Evolutionary conservation across 2,329 filamentous ascomycete species (phyloP).

Genomic region (Diplodia mutila): DNA sequence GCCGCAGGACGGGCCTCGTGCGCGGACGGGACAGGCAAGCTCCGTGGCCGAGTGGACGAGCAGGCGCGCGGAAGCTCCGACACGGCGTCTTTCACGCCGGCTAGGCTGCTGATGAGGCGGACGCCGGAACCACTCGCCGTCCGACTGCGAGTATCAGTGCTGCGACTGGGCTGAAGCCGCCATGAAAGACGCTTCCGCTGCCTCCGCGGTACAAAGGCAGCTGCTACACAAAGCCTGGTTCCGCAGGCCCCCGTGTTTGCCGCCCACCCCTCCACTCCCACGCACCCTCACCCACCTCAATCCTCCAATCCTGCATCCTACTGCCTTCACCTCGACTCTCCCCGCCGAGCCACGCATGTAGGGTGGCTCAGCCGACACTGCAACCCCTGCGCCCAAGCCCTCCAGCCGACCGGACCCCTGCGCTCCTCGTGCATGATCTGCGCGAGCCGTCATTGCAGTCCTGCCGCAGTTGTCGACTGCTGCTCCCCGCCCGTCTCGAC

Average conservation of each 20-base stretch:
- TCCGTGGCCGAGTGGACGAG: background rate
- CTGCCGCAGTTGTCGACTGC: conserved; percentile 21
- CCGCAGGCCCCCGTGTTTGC: background rate
- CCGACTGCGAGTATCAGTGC: conserved; percentile 14
- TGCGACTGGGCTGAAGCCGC: background rate
- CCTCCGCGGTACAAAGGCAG: conserved; percentile 7
- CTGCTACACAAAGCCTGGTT: conserved; percentile 8
- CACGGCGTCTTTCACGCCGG: background rate
- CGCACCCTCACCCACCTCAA: background rate
- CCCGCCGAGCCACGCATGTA: conserved; percentile 19
- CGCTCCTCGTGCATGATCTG: conserved; percentile 23
- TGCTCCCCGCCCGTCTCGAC: conserved; percentile 15
- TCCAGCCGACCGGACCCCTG: conserved; percentile 15
- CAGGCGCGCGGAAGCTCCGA: background rate
- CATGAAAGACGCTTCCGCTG: conserved; percentile 13
- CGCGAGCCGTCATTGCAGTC: conserved; percentile 22
- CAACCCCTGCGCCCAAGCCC: conserved; percentile 15
- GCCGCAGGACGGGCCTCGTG: conserved; percentile 11
- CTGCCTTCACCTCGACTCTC: background rate
- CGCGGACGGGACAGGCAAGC: conserved; percentile 9
- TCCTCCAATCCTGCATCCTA: background rate
- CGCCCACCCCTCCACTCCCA: background rate
- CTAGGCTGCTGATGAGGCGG: background rate
- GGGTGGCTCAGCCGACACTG: conserved; percentile 21
- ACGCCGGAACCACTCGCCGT: conserved; percentile 3